A percentile compares a stretch with the other conserved stretches of the same genome.
These are phyloP conservation scores for Blumeriella jaapii DNA, from an alignment of 2,329 filamentous ascomycete species.

Conservation along the genomic window DNA sequence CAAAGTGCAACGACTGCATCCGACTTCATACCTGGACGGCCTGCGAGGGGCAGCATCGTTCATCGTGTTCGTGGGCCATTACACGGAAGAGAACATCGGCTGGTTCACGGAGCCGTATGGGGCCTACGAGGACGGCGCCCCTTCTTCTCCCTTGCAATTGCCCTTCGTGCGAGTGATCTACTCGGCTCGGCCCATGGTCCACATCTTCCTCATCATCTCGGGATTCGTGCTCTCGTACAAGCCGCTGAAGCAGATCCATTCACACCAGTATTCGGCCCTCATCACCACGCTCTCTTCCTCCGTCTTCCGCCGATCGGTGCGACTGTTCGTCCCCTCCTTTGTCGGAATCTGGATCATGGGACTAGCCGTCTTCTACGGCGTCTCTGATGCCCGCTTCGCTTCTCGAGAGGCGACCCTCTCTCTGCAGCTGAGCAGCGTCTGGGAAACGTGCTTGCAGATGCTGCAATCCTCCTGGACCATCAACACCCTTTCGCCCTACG, in stretches of 20 bases:
- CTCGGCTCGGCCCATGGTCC: constrained; percentile 37
- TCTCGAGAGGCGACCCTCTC: constrained; percentile 27
- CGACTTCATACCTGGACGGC: constrained; percentile 35
- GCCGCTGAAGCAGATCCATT: constrained; percentile 32
- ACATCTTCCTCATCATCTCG: constrained; percentile 41
- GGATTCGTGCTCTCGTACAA: constrained; percentile 37
- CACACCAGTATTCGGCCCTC: constrained; percentile 29
- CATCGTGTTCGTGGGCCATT: constrained; percentile 37
- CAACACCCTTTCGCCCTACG: constrained; percentile 10
- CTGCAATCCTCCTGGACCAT: constrained; percentile 19
- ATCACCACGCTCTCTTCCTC: constrained; percentile 34
- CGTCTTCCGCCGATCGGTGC: constrained; percentile 35
- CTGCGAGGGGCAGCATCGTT: constrained; percentile 38
- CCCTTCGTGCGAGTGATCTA: constrained; percentile 34
- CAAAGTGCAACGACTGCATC: constrained; percentile 25
- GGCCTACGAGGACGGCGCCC: constrained; percentile 24
- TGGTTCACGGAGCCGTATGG: constrained; percentile 26
- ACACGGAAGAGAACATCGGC: constrained; percentile 33
- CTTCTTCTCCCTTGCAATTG: constrained; percentile 33
- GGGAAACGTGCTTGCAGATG: constrained; percentile 32
- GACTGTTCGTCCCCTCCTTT: constrained; percentile 36
- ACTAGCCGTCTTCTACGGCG: constrained; percentile 33
- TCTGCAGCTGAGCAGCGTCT: constrained; percentile 30
- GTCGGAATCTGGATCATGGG: constrained; percentile 34
- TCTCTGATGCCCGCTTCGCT: constrained; percentile 35